These are phyloP conservation scores for Fusarium redolens DNA, from an alignment of 2,329 filamentous ascomycete species.

Conservation along the genomic window DNA sequence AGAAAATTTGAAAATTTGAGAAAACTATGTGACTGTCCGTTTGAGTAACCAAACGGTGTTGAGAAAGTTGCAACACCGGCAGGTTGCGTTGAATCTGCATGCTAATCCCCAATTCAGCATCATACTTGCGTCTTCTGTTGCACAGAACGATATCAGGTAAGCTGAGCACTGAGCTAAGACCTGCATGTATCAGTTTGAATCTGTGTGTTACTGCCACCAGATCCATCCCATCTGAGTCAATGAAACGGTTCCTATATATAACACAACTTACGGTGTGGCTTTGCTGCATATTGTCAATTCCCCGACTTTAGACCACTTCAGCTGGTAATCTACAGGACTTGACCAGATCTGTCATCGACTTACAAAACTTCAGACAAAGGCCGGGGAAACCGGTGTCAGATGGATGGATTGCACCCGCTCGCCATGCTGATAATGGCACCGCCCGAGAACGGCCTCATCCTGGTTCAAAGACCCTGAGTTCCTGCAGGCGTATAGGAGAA, in stretches of 20 bases:
- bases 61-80: background rate
- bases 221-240: constrained; percentile 17
- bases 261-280: constrained; percentile 23
- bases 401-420: constrained; percentile 21
- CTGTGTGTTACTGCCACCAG: constrained; percentile 8
- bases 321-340: constrained; percentile 14
- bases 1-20: background rate
- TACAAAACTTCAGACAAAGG: constrained; percentile 3
- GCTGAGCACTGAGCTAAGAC: background rate
- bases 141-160: constrained; percentile 12
- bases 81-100: background rate
- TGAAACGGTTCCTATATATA: constrained; percentile 3
- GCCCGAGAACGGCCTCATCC: constrained; percentile 16
- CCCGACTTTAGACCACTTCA: constrained; percentile 4
- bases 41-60: constrained; percentile 14
- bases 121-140: background rate
- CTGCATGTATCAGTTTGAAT: constrained; percentile 8
- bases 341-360: constrained; percentile 1
- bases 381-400: constrained; percentile 22
- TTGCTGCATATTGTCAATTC: constrained; percentile 9
- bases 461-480: constrained; percentile 22
- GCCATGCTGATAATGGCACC: constrained; percentile 8
- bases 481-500: constrained; percentile 4
- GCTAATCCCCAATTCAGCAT: background rate
- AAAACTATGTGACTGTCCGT: constrained; percentile 2